A percentile compares a stretch with the other conserved stretches of the same genome.
These are phyloP conservation scores for Trichophyton simii DNA, from an alignment of 2,329 filamentous ascomycete genomes.

Conservation along the genomic window DNA sequence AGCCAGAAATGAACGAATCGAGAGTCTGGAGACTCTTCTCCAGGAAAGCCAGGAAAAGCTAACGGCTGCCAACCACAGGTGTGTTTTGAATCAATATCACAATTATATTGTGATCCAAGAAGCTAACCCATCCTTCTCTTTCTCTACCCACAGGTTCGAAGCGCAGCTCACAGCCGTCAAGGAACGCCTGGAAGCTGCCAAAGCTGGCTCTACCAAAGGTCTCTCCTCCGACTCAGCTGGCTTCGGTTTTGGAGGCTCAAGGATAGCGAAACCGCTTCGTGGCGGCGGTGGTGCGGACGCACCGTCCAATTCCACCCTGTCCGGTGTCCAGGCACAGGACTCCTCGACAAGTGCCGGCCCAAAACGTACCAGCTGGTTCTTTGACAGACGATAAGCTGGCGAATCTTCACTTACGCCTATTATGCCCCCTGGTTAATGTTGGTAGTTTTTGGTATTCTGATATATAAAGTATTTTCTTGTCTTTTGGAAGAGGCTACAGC, in stretches of 20 bases:
- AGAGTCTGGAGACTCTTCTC: constrained; percentile 79
- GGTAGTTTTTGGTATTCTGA: neutral
- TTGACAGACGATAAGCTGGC: constrained; percentile 28
- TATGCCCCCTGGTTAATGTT: neutral
- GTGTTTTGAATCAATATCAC: constrained; percentile 29
- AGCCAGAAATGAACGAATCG: constrained; percentile 90
- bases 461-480: neutral
- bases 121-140: neutral
- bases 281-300: constrained; percentile 32
- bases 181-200: constrained; percentile 91
- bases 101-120: constrained; percentile 4
- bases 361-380: constrained; percentile 49
- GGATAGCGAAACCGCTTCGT: constrained; percentile 54
- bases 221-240: constrained; percentile 54
- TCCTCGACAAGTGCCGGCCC: constrained; percentile 50
- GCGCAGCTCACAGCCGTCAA: constrained; percentile 93
- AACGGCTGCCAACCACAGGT: constrained; percentile 94
- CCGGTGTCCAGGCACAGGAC: constrained; percentile 54
- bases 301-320: constrained; percentile 21
- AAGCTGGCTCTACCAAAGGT: constrained; percentile 77
- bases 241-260: constrained; percentile 55
- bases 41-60: constrained; percentile 98
- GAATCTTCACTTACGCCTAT: constrained; percentile 10
- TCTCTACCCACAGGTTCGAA: constrained; percentile 60
- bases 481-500: neutral